Conservation (phyloP, 1,284 basidiomycete genomes). For the Malassezia equina region DNA sequence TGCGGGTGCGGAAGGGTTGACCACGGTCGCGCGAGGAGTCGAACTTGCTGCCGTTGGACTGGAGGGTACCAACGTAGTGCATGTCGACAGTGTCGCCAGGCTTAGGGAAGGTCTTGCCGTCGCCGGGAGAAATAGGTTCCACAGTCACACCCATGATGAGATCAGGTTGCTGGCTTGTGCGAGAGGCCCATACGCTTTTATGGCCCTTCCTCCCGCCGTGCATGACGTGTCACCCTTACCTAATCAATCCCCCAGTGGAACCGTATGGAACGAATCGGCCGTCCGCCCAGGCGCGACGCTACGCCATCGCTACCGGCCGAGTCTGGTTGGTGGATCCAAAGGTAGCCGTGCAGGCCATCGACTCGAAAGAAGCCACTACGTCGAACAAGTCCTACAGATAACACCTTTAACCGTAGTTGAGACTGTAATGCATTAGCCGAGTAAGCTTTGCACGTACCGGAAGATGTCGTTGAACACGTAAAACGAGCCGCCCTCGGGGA, state of each 20-base stretch:
- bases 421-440: slow-evolving; percentile 12
- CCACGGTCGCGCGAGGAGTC: slow-evolving; percentile 49
- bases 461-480: slow-evolving; percentile 60
- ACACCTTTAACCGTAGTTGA: slow-evolving; percentile 32
- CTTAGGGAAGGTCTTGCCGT: slow-evolving; percentile 48
- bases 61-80: slow-evolving; percentile 42
- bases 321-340: background rate
- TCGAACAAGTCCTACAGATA: background rate
- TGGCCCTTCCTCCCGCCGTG: background rate
- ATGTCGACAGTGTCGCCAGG: slow-evolving; percentile 37
- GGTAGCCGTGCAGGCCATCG: background rate
- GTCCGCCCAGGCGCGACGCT: background rate
- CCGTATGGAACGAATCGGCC: background rate
- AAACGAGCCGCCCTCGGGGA: slow-evolving; percentile 66
- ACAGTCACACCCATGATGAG: slow-evolving; percentile 42
- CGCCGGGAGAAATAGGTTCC: slow-evolving; percentile 42
- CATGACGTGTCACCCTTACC: slow-evolving; percentile 11
- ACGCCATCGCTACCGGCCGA: background rate
- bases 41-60: slow-evolving; percentile 30
- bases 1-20: slow-evolving; percentile 28
- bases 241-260: slow-evolving; percentile 5
- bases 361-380: background rate
- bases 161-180: slow-evolving; percentile 14
- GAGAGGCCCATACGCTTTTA: background rate
- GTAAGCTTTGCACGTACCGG: slow-evolving; percentile 20